Evolutionary conservation across 2,329 filamentous ascomycete species (phyloP).

Genomic region (Penicillium aurantiogriseum): DNA sequence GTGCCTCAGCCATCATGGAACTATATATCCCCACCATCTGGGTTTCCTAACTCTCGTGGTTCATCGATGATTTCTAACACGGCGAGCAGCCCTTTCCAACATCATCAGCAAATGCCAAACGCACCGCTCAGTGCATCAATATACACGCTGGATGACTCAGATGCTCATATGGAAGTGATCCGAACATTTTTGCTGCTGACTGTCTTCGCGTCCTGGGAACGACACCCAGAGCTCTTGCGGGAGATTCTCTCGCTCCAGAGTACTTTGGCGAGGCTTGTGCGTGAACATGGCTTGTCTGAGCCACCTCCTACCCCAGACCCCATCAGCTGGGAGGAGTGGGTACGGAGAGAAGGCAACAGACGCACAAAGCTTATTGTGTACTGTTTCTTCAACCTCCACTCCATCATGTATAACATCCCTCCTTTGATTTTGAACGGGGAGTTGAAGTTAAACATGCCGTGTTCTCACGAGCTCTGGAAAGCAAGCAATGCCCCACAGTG

Average conservation of each 20-base stretch:
- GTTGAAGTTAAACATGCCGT: constrained; percentile 55
- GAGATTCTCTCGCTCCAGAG: constrained; percentile 59
- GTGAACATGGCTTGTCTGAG: constrained; percentile 52
- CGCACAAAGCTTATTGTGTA: constrained; percentile 58
- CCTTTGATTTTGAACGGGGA: constrained; percentile 58
- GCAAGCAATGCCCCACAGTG: constrained; percentile 52
- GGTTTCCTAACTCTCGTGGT: constrained; percentile 41
- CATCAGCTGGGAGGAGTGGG: constrained; percentile 55
- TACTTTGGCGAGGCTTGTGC: constrained; percentile 55
- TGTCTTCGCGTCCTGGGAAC: constrained; percentile 60
- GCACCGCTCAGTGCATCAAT: constrained; percentile 35
- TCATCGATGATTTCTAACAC: constrained; percentile 45
- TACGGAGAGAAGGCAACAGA: constrained; percentile 52
- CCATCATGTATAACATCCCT: constrained; percentile 61
- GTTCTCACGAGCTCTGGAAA: constrained; percentile 56
- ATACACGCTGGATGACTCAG: constrained; percentile 43
- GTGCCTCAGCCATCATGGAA: constrained; percentile 44
- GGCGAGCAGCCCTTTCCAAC: constrained; percentile 45
- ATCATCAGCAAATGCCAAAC: constrained; percentile 33
- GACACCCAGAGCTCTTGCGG: constrained; percentile 56
- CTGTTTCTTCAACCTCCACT: constrained; percentile 60
- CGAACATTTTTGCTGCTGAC: constrained; percentile 55
- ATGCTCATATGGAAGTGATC: constrained; percentile 51
- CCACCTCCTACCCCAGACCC: constrained; percentile 35
- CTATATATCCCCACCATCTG: constrained; percentile 37